Percentiles rank a stretch among this genome's conserved stretches.
Conservation (phyloP, 257 asterid genomes). For the Asclepias syriaca region DNA sequence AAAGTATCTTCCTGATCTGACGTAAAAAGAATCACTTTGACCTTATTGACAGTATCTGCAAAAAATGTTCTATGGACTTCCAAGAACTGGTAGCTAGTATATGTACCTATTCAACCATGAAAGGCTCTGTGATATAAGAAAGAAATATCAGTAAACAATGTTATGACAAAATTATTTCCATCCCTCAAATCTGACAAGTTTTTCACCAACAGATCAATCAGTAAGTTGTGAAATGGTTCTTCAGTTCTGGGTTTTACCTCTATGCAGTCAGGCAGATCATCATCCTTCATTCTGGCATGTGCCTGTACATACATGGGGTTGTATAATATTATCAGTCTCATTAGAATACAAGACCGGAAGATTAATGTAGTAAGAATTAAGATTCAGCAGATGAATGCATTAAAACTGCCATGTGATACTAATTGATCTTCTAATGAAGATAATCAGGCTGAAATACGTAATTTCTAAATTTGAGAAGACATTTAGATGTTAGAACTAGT, state of each 20-base stretch:
- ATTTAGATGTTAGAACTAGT: background rate
- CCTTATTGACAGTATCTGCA: slow-evolving; percentile 6
- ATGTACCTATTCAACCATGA: slow-evolving; percentile 80
- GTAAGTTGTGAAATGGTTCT: background rate
- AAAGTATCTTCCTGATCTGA: slow-evolving; percentile 19
- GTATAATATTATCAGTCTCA: background rate
- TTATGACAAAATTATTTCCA: background rate
- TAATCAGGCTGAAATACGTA: background rate
- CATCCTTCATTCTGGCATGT: slow-evolving; percentile 53
- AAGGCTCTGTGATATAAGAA: slow-evolving; percentile 63
- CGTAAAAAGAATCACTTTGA: slow-evolving; percentile 24
- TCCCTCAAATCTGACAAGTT: background rate
- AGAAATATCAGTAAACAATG: slow-evolving; percentile 8
- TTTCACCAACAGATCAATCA: background rate
- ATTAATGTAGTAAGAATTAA: background rate
- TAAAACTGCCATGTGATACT: background rate
- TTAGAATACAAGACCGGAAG: background rate
- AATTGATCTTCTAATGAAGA: background rate
- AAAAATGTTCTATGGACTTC: slow-evolving; percentile 4
- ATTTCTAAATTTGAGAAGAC: background rate
- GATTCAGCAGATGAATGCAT: background rate
- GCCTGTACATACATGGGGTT: slow-evolving; percentile 41
- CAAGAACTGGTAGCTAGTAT: slow-evolving; percentile 21
- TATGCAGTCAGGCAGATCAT: slow-evolving; percentile 69
- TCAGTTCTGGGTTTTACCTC: slow-evolving; percentile 44